Evolutionary conservation across 495 filamentous ascomycete species (phyloP).

Genomic region (Xylaria palmicola): DNA sequence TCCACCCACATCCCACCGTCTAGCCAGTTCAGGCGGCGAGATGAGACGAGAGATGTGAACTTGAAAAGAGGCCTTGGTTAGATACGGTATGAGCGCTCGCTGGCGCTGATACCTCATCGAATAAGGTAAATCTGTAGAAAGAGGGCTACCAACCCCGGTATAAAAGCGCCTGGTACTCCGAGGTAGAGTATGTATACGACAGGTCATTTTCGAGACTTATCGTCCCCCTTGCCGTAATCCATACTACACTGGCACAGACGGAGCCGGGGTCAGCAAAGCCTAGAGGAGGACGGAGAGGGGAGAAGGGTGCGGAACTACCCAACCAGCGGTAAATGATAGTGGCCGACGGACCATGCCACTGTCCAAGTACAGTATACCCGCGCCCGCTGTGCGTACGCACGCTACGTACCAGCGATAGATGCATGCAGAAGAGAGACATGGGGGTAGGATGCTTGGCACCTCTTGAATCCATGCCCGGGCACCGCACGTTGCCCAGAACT

Average conservation of each 20-base stretch:
- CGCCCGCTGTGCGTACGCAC: neutral
- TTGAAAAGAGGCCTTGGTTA: conserved; percentile 1
- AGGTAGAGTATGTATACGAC: neutral
- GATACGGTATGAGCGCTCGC: conserved; percentile 5
- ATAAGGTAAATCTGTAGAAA: conserved; percentile 4
- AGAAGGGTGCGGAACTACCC: conserved; percentile 1
- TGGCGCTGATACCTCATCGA: conserved; percentile 6
- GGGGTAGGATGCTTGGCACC: conserved; percentile 32
- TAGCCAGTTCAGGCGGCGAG: conserved; percentile 16
- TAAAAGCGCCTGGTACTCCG: neutral
- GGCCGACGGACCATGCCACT: neutral
- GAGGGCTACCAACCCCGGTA: conserved; percentile 11
- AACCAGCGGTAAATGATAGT: neutral
- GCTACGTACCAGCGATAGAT: conserved; percentile 16
- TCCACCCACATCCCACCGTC: conserved; percentile 30
- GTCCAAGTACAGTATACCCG: neutral
- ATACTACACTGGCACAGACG: conserved; percentile 19
- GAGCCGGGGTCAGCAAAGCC: conserved; percentile 14
- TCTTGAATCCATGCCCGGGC: conserved; percentile 26
- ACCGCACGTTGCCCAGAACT: conserved; percentile 23
- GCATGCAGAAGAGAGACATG: conserved; percentile 22
- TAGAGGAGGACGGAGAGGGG: conserved; percentile 1
- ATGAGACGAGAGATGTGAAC: conserved; percentile 1
- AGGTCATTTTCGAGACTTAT: conserved; percentile 13
- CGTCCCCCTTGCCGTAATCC: conserved; percentile 13